phyloP scores from a whole-genome alignment of 1,139 yeast genomes.

The Blastobotrys petasosporus region DNA sequence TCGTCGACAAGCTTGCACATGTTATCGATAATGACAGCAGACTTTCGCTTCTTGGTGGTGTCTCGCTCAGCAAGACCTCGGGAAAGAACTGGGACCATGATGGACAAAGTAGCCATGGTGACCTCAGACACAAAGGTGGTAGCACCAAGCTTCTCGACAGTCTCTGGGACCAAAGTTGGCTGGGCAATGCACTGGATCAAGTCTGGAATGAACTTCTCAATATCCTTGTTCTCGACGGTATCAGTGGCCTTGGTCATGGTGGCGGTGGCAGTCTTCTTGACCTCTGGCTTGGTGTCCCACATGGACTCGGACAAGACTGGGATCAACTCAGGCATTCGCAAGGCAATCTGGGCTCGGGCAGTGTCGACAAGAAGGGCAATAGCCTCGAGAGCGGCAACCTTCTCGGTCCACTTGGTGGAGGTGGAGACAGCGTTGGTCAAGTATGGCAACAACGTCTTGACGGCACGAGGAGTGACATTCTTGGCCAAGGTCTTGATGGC shows the following conservation, averaged over 20 bases:
- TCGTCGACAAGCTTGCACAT: slow-evolving; percentile 99
- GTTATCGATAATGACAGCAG: slow-evolving; percentile 99
- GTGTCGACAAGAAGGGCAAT: slow-evolving; percentile 84
- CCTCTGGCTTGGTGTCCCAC: slow-evolving; percentile 99
- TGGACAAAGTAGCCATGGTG: slow-evolving; percentile 97
- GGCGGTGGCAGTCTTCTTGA: slow-evolving; percentile 91
- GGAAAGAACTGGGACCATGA: slow-evolving; percentile 97
- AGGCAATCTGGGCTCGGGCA: slow-evolving; percentile 92
- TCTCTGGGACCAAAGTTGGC: slow-evolving; percentile 97
- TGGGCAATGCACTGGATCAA: slow-evolving; percentile 94
- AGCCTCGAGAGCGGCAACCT: slow-evolving; percentile 83
- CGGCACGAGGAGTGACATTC: slow-evolving; percentile 86
- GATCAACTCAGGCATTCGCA: slow-evolving; percentile 98
- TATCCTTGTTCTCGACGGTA: slow-evolving; percentile 99
- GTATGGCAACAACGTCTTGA: slow-evolving; percentile 83
- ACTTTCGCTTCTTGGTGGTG: slow-evolving; percentile 98
- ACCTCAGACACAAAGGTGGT: slow-evolving; percentile 99
- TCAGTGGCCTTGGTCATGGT: slow-evolving; percentile 96
- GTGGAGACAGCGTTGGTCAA: slow-evolving; percentile 60
- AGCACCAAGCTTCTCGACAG: slow-evolving; percentile 98
- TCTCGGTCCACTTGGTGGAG: slow-evolving; percentile 97
- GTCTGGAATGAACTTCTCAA: slow-evolving; percentile 96
- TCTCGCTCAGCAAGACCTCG: slow-evolving; percentile 99
- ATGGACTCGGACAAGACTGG: slow-evolving; percentile 97
- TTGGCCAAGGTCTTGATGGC: slow-evolving; percentile 74